Base-by-base conservation (phyloP, 345 rosid species). In the Odontarrhena argentea region DNA sequence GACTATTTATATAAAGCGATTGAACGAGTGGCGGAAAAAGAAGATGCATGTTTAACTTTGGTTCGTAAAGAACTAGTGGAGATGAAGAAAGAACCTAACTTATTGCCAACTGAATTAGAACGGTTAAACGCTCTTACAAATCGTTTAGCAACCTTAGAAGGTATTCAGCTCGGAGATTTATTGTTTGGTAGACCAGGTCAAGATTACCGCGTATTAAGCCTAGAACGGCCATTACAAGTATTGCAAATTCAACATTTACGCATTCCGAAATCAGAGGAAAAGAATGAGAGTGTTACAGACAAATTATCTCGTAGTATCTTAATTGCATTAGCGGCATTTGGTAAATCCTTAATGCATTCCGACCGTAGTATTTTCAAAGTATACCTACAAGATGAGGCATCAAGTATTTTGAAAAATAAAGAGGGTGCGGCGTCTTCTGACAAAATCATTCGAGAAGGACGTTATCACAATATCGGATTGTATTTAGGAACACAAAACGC, bases 371-470 rank as follows among this genome's bases (percentile, higher is more conserved):
- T 38, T 38, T 38, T 38, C 42, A 38, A 38, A 38, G 42, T 38
- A 38, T 38, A 38, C 42, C 42, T 38, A 38, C 42, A 38, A 38
- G 42, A 38, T 38, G 42, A 38, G 42, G 42, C 42, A 38, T 38
- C 42, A 38, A 38, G 42, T 38, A 38, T 38, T 38, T 38, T 38
- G 42, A 38, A 38, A 38, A 38, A 38, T 38, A 38, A 38, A 38
- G 42, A 38, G 42, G 42, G 42, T 38, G 42, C 42, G 42, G 42
- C 42, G 42, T 38, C 42, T 38, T 38, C 42, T 38, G 42, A 38
- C 42, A 38, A 38, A 38, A 38, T 38, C 42, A 38, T 38, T 38
- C 42, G 42, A 38, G 42, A 38, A 38, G 42, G 42, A 38, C 42
- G 42, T 38, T 38, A 38, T 38, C 42, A 38, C 42, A 38, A 38